Percentiles rank a stretch among this genome's conserved stretches.
phyloP scores from a whole-genome alignment of 208 protist species.

The Trypanosoma cruzi region DNA sequence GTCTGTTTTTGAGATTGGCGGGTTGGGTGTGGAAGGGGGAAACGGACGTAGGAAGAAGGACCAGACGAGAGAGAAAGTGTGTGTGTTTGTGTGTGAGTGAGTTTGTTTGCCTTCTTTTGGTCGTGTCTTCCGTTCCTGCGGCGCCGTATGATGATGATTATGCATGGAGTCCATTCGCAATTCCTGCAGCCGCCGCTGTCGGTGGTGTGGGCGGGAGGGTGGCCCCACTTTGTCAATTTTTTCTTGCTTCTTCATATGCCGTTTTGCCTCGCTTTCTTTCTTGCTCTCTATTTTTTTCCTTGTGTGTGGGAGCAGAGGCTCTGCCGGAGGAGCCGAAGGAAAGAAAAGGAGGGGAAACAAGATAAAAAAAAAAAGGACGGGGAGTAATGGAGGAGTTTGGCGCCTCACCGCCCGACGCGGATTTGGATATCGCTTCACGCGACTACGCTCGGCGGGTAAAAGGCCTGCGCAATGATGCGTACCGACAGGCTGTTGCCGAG shows the following conservation, averaged over 20 bases:
- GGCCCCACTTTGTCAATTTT: not conserved
- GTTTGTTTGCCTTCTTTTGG: not conserved
- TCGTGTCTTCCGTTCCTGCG: not conserved
- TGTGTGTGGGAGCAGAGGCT: not conserved
- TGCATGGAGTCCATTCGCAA: not conserved
- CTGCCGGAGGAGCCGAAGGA: not conserved
- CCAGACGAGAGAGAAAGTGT: not conserved
- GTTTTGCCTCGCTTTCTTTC: not conserved
- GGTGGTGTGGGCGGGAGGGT: not conserved
- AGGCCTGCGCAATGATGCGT: constrained; percentile 62
- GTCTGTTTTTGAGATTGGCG: not conserved
- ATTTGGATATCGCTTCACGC: constrained; percentile 59
- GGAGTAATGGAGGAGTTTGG: not conserved
- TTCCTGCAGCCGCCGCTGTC: not conserved
- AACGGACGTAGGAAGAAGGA: not conserved
- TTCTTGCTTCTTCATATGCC: not conserved
- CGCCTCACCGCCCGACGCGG: constrained; percentile 34
- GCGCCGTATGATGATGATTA: not conserved
- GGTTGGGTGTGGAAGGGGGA: too few species aligned
- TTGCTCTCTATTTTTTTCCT: constrained; percentile 21
- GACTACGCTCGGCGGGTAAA: constrained; percentile 50
- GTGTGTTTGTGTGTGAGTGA: constrained; percentile 20
- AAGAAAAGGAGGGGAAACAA: not conserved
- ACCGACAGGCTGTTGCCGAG: constrained; percentile 67
- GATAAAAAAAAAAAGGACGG: not conserved